A percentile compares a stretch with the other conserved stretches of the same genome.
Evolutionary conservation across 108 stramenopile species (phyloP).

Genomic region (Licmophora abbreviata): DNA sequence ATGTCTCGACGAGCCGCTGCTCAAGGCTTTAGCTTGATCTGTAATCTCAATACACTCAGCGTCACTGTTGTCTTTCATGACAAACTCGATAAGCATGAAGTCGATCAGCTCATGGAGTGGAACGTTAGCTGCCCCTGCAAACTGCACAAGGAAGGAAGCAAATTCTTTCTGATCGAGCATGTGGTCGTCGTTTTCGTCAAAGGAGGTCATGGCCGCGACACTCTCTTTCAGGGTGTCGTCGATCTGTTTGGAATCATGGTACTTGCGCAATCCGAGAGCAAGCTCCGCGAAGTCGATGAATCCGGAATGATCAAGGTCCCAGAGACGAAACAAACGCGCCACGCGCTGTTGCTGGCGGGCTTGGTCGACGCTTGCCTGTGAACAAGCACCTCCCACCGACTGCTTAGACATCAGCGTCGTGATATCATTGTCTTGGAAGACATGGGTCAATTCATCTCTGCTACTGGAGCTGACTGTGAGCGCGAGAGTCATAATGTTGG

Average conservation of each 20-base stretch:
- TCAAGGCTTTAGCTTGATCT: too few species aligned
- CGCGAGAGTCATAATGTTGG: constrained; percentile 3
- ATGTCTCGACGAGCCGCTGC: too few species aligned
- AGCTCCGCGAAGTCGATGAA: constrained; percentile 4
- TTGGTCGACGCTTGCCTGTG: background rate
- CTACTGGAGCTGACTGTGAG: background rate
- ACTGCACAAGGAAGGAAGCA: background rate
- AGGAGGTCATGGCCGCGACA: background rate
- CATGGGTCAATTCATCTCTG: background rate
- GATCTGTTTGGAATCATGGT: constrained; percentile 9
- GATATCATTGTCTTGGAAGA: background rate
- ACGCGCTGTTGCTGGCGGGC: constrained; percentile 2
- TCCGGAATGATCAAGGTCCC: constrained; percentile 9
- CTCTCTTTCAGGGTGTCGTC: constrained; percentile 3
- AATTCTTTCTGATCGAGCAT: constrained; percentile 7
- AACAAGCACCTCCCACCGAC: background rate
- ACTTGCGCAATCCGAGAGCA: constrained; percentile 7
- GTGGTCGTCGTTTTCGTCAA: constrained; percentile 8
- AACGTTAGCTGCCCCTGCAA: constrained; percentile 3
- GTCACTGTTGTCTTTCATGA: constrained; percentile 14
- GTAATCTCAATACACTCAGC: too few species aligned
- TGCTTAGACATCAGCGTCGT: background rate
- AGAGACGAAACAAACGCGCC: constrained; percentile 7
- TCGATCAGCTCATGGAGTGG: constrained; percentile 9
- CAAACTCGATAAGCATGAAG: constrained; percentile 10